These are phyloP conservation scores for Russula griseocarnosa DNA, from an alignment of 768 basidiomycete genomes.

Conservation along the genomic window DNA sequence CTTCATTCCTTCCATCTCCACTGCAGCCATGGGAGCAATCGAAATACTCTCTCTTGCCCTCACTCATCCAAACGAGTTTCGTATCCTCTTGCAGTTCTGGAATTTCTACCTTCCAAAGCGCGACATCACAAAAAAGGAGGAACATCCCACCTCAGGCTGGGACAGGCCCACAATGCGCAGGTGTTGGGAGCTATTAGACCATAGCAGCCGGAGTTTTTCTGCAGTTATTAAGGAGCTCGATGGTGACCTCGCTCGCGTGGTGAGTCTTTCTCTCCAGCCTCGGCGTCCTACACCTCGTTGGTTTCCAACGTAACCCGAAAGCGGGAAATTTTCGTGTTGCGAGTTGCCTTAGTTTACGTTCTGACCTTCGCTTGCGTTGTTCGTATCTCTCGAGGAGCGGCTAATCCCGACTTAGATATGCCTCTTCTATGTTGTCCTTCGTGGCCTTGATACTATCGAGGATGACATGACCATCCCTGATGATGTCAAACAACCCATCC, in stretches of 20 bases:
- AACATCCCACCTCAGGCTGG: slow-evolving; percentile 81
- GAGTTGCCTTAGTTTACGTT: not conserved
- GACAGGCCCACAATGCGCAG: slow-evolving; percentile 79
- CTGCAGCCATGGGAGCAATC: slow-evolving; percentile 46
- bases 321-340: not conserved
- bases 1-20: not conserved
- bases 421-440: slow-evolving; percentile 90
- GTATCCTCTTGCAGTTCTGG: slow-evolving; percentile 76
- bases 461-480: slow-evolving; percentile 97
- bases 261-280: slow-evolving; percentile 42
- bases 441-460: slow-evolving; percentile 95
- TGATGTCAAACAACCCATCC: slow-evolving; percentile 76
- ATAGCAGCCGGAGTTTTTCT: slow-evolving; percentile 85
- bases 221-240: slow-evolving; percentile 95
- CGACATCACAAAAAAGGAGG: slow-evolving; percentile 71
- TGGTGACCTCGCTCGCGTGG: slow-evolving; percentile 87
- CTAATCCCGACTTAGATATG: slow-evolving; percentile 59
- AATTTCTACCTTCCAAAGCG: slow-evolving; percentile 78
- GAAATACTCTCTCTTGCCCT: slow-evolving; percentile 65
- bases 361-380: not conserved
- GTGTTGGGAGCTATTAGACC: slow-evolving; percentile 88
- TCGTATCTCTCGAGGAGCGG: not conserved
- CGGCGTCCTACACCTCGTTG: not conserved
- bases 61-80: slow-evolving; percentile 81
- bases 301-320: not conserved